A percentile compares a stretch with the other conserved stretches of the same genome.
phyloP scores from a whole-genome alignment of 306 rosid genomes.

The Sophora flavescens region DNA sequence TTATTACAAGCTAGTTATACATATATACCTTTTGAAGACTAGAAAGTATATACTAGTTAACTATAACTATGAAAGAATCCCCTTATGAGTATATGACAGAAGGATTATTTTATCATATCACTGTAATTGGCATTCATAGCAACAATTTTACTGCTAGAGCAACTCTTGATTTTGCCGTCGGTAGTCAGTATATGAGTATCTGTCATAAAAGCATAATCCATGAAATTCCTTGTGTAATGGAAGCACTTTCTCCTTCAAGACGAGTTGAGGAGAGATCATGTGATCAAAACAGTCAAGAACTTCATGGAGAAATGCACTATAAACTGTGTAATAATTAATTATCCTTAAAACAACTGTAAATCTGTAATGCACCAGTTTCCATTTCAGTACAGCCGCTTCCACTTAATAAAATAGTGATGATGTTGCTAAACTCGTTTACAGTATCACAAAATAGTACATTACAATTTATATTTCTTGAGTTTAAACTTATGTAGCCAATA shows the following conservation, averaged over 20 bases:
- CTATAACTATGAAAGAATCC: background rate
- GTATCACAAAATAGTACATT: background rate
- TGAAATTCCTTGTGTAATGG: background rate
- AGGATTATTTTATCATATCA: constrained; percentile 1
- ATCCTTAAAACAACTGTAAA: constrained; percentile 33
- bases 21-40: background rate
- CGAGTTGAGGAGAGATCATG: background rate
- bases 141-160: background rate
- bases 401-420: constrained; percentile 7
- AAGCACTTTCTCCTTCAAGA: constrained; percentile 36
- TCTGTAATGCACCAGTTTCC: constrained; percentile 6
- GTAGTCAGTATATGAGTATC: background rate
- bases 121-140: constrained; percentile 11
- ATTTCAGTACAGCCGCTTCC: constrained; percentile 13
- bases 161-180: constrained; percentile 10
- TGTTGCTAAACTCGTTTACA: background rate
- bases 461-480: background rate
- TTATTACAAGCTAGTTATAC: background rate
- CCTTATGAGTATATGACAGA: background rate
- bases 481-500: background rate
- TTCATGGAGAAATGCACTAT: background rate
- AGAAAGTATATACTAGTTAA: background rate
- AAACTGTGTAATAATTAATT: background rate
- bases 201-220: constrained; percentile 26
- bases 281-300: constrained; percentile 14